Evolutionary conservation across 768 basidiomycete genomes (phyloP).

Genomic region (Pleurotus citrinopileatus): DNA sequence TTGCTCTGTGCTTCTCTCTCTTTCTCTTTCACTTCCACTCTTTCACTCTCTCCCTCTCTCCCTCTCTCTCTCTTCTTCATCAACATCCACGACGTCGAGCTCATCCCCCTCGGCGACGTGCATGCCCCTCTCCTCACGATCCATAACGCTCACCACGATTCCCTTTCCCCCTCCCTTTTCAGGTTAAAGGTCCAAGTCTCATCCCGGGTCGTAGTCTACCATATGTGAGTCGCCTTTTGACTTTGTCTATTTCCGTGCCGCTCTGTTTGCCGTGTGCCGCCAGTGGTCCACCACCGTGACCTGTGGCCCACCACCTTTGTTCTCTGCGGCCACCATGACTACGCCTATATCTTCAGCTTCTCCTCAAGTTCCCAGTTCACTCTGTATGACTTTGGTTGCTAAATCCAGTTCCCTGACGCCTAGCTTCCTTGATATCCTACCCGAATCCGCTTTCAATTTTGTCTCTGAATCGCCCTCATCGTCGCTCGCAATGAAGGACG

Average conservation of each 20-base stretch:
- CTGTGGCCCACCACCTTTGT: constrained; percentile 5
- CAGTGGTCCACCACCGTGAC: constrained; percentile 7
- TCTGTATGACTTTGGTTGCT: constrained; percentile 2
- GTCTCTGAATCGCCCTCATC: constrained; percentile 34
- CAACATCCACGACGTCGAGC: constrained; percentile 32
- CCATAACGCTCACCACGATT: constrained; percentile 40
- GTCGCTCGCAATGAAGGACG: constrained; percentile 72
- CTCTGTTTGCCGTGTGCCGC: constrained; percentile 14
- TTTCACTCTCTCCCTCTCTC: neutral
- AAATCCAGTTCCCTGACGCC: neutral
- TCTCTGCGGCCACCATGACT: constrained; percentile 15
- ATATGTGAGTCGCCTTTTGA: constrained; percentile 26
- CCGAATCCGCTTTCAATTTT: constrained; percentile 34
- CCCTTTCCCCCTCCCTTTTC: constrained; percentile 15
- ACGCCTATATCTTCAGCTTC: constrained; percentile 9
- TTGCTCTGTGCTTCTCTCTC: neutral
- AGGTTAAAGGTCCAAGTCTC: constrained; percentile 12
- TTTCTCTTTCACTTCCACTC: constrained; percentile 3
- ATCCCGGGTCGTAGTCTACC: constrained; percentile 34
- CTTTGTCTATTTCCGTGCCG: constrained; percentile 6
- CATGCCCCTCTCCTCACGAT: constrained; percentile 36
- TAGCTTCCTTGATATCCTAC: constrained; percentile 31
- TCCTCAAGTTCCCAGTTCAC: neutral
- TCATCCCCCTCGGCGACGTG: constrained; percentile 33
- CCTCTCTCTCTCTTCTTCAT: constrained; percentile 2